Percentiles rank a stretch among this genome's conserved stretches.
phyloP scores from a whole-genome alignment of 2,329 filamentous ascomycete species.

The Drechslerella dactyloides region DNA sequence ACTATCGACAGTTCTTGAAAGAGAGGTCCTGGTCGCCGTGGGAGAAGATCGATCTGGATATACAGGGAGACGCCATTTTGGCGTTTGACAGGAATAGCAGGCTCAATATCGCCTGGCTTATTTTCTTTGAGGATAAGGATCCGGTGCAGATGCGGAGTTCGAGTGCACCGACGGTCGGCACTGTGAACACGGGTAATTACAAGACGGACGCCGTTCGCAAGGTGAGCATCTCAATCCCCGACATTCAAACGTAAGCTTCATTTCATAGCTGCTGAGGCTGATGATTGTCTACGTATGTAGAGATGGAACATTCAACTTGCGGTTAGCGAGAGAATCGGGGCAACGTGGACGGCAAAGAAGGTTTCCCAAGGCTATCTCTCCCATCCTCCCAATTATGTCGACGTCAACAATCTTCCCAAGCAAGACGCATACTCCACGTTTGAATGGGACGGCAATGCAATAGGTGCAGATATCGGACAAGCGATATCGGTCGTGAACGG shows the following conservation, averaged over 20 bases:
- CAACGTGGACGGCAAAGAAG: conserved; percentile 51
- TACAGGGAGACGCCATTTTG: conserved; percentile 29
- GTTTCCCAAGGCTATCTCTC: conserved; percentile 20
- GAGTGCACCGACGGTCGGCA: background rate
- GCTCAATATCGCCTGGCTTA: conserved; percentile 9
- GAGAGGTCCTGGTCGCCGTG: conserved; percentile 51
- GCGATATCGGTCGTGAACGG: background rate
- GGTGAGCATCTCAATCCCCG: background rate
- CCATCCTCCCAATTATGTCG: background rate
- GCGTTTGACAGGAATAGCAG: conserved; percentile 10
- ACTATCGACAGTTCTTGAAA: conserved; percentile 33
- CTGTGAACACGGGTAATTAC: background rate
- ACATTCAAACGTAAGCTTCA: background rate
- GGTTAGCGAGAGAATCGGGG: conserved; percentile 5
- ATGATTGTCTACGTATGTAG: background rate
- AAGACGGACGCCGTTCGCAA: background rate
- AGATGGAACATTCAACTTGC: conserved; percentile 12
- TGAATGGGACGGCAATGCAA: conserved; percentile 1
- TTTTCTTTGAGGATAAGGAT: conserved; percentile 9
- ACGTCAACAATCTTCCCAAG: background rate
- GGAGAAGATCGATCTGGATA: conserved; percentile 53
- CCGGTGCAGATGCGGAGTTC: background rate
- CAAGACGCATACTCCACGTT: conserved; percentile 3
- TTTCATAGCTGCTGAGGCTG: background rate
- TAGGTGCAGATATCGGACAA: background rate